Evolutionary conservation across 1,284 basidiomycete genomes (phyloP).

Genomic region (Ustilago trichophora): DNA sequence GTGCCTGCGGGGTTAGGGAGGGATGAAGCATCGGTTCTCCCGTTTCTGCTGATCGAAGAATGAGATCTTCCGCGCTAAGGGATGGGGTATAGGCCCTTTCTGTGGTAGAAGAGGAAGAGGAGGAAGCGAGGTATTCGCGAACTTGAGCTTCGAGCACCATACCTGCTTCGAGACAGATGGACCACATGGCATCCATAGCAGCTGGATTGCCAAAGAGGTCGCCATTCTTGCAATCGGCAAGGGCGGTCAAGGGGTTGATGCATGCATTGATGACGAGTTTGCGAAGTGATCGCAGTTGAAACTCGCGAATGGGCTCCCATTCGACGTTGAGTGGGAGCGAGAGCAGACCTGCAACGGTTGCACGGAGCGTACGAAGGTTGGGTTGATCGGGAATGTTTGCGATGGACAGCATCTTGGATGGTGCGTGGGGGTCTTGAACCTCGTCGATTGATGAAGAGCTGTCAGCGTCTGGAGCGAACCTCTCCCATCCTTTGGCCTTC

Average conservation of each 20-base stretch:
- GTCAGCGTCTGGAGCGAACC: conserved; percentile 26
- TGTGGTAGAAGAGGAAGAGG: not conserved
- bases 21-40: conserved; percentile 54
- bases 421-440: conserved; percentile 12
- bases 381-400: conserved; percentile 48
- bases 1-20: conserved; percentile 41
- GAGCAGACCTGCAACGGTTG: conserved; percentile 54
- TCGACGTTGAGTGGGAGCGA: conserved; percentile 61
- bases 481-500: conserved; percentile 30
- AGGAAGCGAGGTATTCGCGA: conserved; percentile 37
- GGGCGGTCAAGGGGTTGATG: conserved; percentile 87
- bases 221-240: conserved; percentile 84
- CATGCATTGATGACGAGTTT: conserved; percentile 86
- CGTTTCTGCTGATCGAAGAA: conserved; percentile 22
- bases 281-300: conserved; percentile 78
- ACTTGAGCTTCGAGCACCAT: conserved; percentile 56
- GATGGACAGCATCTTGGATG: conserved; percentile 39
- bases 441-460: not conserved
- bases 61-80: conserved; percentile 17
- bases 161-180: conserved; percentile 53
- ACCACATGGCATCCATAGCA: conserved; percentile 55
- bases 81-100: not conserved
- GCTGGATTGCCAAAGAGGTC: conserved; percentile 68
- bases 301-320: conserved; percentile 77
- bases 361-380: conserved; percentile 40